Conservation (phyloP, 345 rosid genomes). For the Euphorbia lathyris region DNA sequence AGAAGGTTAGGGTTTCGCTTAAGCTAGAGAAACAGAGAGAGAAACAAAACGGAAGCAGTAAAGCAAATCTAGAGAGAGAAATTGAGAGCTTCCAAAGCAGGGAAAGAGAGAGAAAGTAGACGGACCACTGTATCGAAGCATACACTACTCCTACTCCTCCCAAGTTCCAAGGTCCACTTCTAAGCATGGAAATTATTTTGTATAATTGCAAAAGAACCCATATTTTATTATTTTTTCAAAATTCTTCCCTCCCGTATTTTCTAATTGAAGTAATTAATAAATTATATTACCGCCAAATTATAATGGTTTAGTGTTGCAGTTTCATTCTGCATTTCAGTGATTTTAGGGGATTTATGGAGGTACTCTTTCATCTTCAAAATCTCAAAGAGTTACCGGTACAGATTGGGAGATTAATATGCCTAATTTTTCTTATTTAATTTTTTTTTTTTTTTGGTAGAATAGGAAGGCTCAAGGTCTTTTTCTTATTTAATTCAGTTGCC, state of each 20-base stretch:
- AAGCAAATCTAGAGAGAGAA: background rate
- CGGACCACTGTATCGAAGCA: background rate
- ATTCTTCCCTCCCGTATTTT: background rate
- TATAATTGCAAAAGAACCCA: background rate
- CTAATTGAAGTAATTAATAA: background rate
- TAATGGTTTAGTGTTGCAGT: background rate
- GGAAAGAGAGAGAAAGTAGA: background rate
- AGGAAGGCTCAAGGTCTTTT: too few species aligned
- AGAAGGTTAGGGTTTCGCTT: slow-evolving; percentile 5
- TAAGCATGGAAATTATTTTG: too few species aligned
- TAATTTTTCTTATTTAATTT: too few species aligned
- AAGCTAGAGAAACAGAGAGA: background rate
- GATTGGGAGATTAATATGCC: too few species aligned
- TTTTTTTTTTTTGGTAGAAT: too few species aligned
- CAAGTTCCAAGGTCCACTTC: background rate
- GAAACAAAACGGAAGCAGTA: background rate
- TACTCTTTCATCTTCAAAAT: too few species aligned
- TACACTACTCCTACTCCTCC: background rate
- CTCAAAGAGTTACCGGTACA: too few species aligned
- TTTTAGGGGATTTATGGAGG: background rate
- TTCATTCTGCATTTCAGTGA: background rate
- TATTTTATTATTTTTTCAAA: slow-evolving; percentile 4
- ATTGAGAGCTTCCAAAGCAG: background rate
- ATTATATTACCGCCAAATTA: slow-evolving; percentile 3
- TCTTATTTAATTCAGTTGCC: too few species aligned